Conservation (phyloP, 805 yeast species). For the Priceomyces castillae region DNA sequence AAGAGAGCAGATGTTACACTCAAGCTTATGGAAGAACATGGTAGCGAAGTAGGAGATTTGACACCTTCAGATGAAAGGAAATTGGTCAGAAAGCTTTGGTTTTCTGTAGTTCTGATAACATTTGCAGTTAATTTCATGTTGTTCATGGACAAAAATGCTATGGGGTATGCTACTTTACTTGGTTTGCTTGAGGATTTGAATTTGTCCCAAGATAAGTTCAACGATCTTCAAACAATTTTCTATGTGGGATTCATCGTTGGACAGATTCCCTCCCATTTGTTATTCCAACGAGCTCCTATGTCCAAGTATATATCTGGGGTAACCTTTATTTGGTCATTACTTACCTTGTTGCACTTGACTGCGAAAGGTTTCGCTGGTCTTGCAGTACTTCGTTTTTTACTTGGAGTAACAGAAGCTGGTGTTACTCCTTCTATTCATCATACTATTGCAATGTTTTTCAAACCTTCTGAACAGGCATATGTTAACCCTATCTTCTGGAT, state of each 20-base stretch:
- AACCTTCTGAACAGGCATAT: conserved; percentile 44
- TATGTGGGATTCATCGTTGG: conserved; percentile 52
- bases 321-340: conserved; percentile 41
- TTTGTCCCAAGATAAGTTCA: conserved; percentile 41
- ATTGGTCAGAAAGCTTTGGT: conserved; percentile 1
- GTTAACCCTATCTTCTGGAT: conserved; percentile 54
- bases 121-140: conserved; percentile 36
- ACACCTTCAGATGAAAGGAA: conserved; percentile 41
- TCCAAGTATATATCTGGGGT: conserved; percentile 32
- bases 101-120: conserved; percentile 1
- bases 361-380: conserved; percentile 47
- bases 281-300: conserved; percentile 45
- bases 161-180: conserved; percentile 47
- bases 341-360: conserved; percentile 46
- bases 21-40: conserved; percentile 33
- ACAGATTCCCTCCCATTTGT: conserved; percentile 40
- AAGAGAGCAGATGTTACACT: conserved; percentile 41
- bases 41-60: conserved; percentile 31
- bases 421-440: conserved; percentile 35
- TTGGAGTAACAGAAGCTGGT: conserved; percentile 41
- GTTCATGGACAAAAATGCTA: conserved; percentile 52
- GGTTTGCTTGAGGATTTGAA: conserved; percentile 48
- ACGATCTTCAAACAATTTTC: conserved; percentile 50
- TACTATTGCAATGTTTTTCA: conserved; percentile 51
- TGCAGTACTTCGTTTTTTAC: conserved; percentile 45